These are phyloP conservation scores for Taphrina sp. DNA, from an alignment of 1,139 yeast species.

Conservation along the genomic window DNA sequence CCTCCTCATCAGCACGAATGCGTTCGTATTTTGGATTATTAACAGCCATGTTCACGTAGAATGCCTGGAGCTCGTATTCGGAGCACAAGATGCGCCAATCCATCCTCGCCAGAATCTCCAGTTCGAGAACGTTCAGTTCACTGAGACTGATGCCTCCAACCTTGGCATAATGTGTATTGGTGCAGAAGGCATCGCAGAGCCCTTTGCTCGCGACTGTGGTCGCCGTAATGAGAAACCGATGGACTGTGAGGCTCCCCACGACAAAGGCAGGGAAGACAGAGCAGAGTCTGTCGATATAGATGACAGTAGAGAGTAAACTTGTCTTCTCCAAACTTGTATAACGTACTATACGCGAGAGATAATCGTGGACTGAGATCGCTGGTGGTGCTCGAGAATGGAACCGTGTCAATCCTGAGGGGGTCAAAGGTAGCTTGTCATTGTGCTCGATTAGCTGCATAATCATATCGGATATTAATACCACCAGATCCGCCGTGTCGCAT, in stretches of 20 bases:
- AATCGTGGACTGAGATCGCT: slow-evolving; percentile 72
- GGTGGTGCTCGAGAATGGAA: slow-evolving; percentile 95
- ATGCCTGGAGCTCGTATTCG: slow-evolving; percentile 45
- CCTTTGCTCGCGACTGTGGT: slow-evolving; percentile 91
- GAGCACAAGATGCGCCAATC: slow-evolving; percentile 71
- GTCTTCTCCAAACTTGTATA: slow-evolving; percentile 84
- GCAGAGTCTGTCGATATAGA: slow-evolving; percentile 81
- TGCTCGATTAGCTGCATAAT: slow-evolving; percentile 64
- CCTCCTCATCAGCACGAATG: background rate
- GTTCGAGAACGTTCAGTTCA: slow-evolving; percentile 82
- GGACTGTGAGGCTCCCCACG: slow-evolving; percentile 86
- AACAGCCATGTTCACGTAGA: slow-evolving; percentile 40
- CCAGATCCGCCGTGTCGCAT: slow-evolving; percentile 68
- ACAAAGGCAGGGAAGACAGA: slow-evolving; percentile 77
- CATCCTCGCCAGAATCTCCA: slow-evolving; percentile 78
- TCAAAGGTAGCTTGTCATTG: slow-evolving; percentile 58
- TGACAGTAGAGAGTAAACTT: slow-evolving; percentile 73
- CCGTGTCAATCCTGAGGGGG: slow-evolving; percentile 60
- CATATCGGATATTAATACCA: slow-evolving; percentile 75
- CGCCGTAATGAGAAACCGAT: slow-evolving; percentile 83
- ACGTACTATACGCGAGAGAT: slow-evolving; percentile 71
- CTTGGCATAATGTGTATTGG: slow-evolving; percentile 89
- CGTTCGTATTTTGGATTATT: slow-evolving; percentile 20
- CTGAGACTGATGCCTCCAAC: slow-evolving; percentile 90
- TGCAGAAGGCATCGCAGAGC: slow-evolving; percentile 88